phyloP scores from a whole-genome alignment of 2,329 filamentous ascomycete genomes.

The Uncinocarpus reesii region DNA sequence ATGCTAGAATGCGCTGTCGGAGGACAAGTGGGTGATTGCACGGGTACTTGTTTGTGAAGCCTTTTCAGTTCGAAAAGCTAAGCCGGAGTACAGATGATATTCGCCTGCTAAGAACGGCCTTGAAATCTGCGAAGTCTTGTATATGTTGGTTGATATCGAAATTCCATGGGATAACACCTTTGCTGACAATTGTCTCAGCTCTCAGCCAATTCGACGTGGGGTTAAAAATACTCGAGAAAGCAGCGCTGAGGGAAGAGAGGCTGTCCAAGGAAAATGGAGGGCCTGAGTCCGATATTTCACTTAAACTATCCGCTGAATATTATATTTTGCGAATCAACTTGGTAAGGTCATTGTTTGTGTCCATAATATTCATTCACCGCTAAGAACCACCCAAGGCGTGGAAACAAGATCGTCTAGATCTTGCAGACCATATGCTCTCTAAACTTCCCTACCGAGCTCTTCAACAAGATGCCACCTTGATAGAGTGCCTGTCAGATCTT shows the following conservation, averaged over 20 bases:
- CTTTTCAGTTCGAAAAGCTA: background rate
- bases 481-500: slow-evolving; percentile 56
- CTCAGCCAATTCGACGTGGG: slow-evolving; percentile 48
- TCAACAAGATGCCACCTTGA: slow-evolving; percentile 39
- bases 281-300: slow-evolving; percentile 17
- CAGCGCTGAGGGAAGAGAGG: slow-evolving; percentile 46
- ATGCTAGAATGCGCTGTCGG: slow-evolving; percentile 49
- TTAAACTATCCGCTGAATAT: slow-evolving; percentile 46
- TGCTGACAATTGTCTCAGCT: too few relatives aligned
- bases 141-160: slow-evolving; percentile 41
- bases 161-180: slow-evolving; percentile 20
- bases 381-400: slow-evolving; percentile 49
- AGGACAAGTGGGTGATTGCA: background rate
- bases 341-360: too few relatives aligned
- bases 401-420: slow-evolving; percentile 60
- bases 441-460: slow-evolving; percentile 41
- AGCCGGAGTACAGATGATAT: slow-evolving; percentile 32
- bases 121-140: slow-evolving; percentile 56
- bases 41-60: background rate
- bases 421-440: slow-evolving; percentile 67
- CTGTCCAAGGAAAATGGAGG: slow-evolving; percentile 17
- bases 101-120: slow-evolving; percentile 55
- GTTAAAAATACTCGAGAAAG: slow-evolving; percentile 52
- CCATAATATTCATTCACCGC: slow-evolving; percentile 1
- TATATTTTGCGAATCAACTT: slow-evolving; percentile 55